Base-by-base conservation (phyloP, 768 basidiomycete species). In the Paxillus ammoniavirescens region DNA sequence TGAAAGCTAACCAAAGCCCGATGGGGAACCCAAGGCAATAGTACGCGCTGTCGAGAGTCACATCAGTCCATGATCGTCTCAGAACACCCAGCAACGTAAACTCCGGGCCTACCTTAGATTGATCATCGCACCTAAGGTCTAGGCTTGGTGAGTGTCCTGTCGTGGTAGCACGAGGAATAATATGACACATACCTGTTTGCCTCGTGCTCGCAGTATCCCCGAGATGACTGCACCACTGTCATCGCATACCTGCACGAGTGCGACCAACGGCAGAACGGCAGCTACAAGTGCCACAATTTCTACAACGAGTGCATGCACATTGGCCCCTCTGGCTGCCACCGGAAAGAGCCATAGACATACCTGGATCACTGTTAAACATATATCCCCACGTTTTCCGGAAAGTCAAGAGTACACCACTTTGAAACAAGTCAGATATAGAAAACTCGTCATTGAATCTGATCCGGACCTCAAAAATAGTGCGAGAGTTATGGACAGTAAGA, bases 161-260 rank as follows among this genome's bases (percentile, higher is more conserved):
- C 1, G 14, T 33, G 17, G 33, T 26, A 35, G 7, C 21, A 15
- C 21, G 21, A 18, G 9, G 10, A 6, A 18, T 2, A 9, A 1
- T 2, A 50, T 42, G 26, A 37, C 5, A 61, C 71, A 13, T 47
- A 77, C 84, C 68, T 90, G 90, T 68, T 87, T 89, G 5, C 95
- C 93, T 37, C 83, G 73, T 0, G 94, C 87, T 30, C 96, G 79
- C 41, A 99, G 72, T 56, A 97, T 83, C 2, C 94, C 93, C 2
- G 79, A 81, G 0, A 87, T 80, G 4, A 93, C 84, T 0, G 82
- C 89, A 0, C 78, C 72, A 8, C 84, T 76, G 1, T 85, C 87
- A 60, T 98, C 96, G 52, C 91, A 87, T 2, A 95, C 79, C 65
- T 96, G 89, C 73, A 89, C 86, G 26, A 89, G 73, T 3, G 87